Conservation (phyloP, 2,329 filamentous ascomycete species). For the Davidsoniella australis region DNA sequence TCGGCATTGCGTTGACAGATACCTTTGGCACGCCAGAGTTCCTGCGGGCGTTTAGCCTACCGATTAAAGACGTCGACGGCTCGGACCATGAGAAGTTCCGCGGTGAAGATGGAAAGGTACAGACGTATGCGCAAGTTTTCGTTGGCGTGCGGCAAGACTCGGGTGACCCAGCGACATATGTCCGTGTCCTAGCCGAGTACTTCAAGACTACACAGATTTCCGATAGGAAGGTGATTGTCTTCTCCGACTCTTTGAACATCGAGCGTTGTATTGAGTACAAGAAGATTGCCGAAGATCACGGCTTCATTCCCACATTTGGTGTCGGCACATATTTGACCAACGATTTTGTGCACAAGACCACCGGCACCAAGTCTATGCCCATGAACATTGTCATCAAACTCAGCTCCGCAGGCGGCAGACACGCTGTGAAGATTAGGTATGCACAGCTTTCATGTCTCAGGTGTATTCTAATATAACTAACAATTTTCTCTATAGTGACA, state of each 20-base stretch:
- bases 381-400: constrained; percentile 98
- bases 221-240: constrained; percentile 77
- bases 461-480: constrained; percentile 6
- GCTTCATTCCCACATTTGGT: constrained; percentile 77
- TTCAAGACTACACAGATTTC: constrained; percentile 61
- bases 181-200: constrained; percentile 63
- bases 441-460: constrained; percentile 11
- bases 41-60: constrained; percentile 63
- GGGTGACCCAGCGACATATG: constrained; percentile 65
- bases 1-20: constrained; percentile 83
- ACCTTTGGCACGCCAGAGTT: constrained; percentile 91
- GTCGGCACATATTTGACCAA: constrained; percentile 94
- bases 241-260: constrained; percentile 87
- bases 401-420: constrained; percentile 61
- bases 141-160: constrained; percentile 79
- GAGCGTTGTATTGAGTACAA: constrained; percentile 87
- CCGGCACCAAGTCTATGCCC: constrained; percentile 68
- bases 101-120: constrained; percentile 24
- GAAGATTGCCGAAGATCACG: constrained; percentile 57
- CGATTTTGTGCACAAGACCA: constrained; percentile 60
- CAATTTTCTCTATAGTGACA: constrained; percentile 35
- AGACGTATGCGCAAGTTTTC: constrained; percentile 68
- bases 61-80: constrained; percentile 30
- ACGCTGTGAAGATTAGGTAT: constrained; percentile 73
- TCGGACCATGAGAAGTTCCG: constrained; percentile 26